A percentile compares a stretch with the other conserved stretches of the same genome.
Evolutionary conservation across 192 early-diverging fungal genomes (phyloP).

Genomic region (Rhizophagus prolifer): DNA sequence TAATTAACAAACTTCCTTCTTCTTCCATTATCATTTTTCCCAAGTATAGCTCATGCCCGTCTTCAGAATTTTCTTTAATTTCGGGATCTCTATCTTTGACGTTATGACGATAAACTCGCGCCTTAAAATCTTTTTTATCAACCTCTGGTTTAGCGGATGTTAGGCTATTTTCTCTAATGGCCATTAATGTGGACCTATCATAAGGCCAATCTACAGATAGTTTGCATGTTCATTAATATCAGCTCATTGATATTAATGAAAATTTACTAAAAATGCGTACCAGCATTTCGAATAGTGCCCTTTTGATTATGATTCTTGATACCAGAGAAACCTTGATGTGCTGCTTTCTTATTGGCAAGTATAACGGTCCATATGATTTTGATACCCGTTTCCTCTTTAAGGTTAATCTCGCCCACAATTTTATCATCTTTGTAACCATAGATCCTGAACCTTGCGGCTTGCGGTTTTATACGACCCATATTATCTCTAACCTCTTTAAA

Average conservation of each 20-base stretch:
- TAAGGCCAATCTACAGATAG: conserved; percentile 13
- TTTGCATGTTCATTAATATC: conserved; percentile 11
- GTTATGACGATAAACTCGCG: conserved; percentile 11
- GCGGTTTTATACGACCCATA: background rate
- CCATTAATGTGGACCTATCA: conserved; percentile 14
- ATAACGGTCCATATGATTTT: conserved; percentile 12
- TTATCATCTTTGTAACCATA: conserved; percentile 8
- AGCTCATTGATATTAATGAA: background rate
- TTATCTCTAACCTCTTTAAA: background rate
- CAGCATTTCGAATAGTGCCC: background rate
- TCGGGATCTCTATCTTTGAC: background rate
- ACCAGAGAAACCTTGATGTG: background rate
- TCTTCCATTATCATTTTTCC: conserved; percentile 24
- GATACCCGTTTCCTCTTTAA: background rate
- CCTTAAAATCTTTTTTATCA: background rate
- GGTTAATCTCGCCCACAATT: background rate
- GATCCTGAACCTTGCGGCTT: conserved; percentile 22
- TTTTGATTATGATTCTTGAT: background rate
- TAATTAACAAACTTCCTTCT: conserved; percentile 21
- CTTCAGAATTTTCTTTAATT: background rate
- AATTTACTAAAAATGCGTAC: conserved; percentile 8
- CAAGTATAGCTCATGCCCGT: background rate
- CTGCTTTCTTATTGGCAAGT: conserved; percentile 28
- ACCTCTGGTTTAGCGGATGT: no score
- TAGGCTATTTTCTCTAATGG: conserved; percentile 9